Conservation (phyloP, 306 rosid species). For the Hippophae rhamnoides region DNA sequence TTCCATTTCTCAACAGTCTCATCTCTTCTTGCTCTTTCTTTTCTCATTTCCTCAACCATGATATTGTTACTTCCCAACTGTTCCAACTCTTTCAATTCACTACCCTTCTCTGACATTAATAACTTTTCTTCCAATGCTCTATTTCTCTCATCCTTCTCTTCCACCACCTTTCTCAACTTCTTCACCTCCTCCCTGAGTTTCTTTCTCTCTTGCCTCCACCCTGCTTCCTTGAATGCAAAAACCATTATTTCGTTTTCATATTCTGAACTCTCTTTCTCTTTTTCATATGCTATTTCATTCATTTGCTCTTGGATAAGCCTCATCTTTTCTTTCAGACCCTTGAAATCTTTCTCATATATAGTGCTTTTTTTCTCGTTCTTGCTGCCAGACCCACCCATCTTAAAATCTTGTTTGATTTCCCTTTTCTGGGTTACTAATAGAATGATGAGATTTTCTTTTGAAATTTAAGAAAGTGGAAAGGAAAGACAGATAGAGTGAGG, state of each 20-base stretch:
- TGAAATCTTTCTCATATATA: slow-evolving; percentile 23
- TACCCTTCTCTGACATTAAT: slow-evolving; percentile 1
- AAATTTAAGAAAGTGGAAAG: too few species aligned
- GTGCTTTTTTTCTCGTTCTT: slow-evolving; percentile 23
- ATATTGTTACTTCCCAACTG: too few species aligned
- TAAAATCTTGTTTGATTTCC: neutral
- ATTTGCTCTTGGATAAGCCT: slow-evolving; percentile 49
- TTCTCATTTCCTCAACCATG: slow-evolving; percentile 50
- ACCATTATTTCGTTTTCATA: slow-evolving; percentile 73
- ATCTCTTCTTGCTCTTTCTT: slow-evolving; percentile 72
- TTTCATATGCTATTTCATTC: slow-evolving; percentile 48
- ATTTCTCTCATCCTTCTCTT: slow-evolving; percentile 49
- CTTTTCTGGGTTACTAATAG: too few species aligned
- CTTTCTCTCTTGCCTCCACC: slow-evolving; percentile 84
- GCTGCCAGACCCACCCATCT: slow-evolving; percentile 55
- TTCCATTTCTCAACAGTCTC: slow-evolving; percentile 92
- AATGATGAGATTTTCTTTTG: too few species aligned
- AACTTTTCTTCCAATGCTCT: slow-evolving; percentile 29
- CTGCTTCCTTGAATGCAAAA: slow-evolving; percentile 62
- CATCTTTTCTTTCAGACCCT: slow-evolving; percentile 47
- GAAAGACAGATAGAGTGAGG: too few species aligned
- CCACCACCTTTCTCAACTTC: slow-evolving; percentile 47
- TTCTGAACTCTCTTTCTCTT: slow-evolving; percentile 41
- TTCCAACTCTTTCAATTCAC: slow-evolving; percentile 7
- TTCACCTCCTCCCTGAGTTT: slow-evolving; percentile 61